Evolutionary conservation across 331 rosid species (phyloP), one percentile per base, ranked within the genome.

Genomic region (Stylosanthes scabra): DNA sequence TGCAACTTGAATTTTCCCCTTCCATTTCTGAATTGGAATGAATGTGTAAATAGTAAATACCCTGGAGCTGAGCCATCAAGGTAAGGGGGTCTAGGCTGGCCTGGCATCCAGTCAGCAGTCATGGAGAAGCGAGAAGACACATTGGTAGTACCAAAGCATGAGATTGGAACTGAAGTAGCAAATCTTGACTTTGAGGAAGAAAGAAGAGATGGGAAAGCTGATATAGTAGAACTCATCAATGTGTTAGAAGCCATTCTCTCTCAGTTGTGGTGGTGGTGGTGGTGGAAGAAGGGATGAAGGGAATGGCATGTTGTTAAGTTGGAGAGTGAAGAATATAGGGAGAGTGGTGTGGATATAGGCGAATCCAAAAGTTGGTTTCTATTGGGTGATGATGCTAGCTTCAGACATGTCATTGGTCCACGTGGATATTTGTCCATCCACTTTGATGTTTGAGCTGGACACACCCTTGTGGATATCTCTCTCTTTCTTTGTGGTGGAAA

Each of bases 21-120:
- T 31, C 10, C 6, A 3, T 9, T 29, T 59, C 1, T 10, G 5
- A 11, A 10, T 10, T 46, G 13, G 13, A 34, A 13, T 40, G 9
- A 13, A 34, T 44, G 28, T 59, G 25, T 86, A 95, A n/a, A n/a
- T n/a, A n/a, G n/a, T n/a, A n/a, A 55, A 29, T 86, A 95, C 99
- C 99, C 99, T 9, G 99, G 99, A 6, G 99, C 97, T 1, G 99
- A 95, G 44, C 99, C 99, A 41, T 95, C 99, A 49, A 95, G 99
- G 80, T 92, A 90, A 7, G 97, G 85, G 3, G 99, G 99, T 45
- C 99, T 84, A 66, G 99, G 99, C 80, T 92, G 88, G 78, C 99
- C 99, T 3, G 99, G 99, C 99, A 95, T 95, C 99, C 99, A 95
- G 1, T 95, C 98, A 41, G 99, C 86, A 12, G 91, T 67, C 99